Evolutionary conservation across 805 yeast genomes (phyloP).

Genomic region (Candida krabiensis): DNA sequence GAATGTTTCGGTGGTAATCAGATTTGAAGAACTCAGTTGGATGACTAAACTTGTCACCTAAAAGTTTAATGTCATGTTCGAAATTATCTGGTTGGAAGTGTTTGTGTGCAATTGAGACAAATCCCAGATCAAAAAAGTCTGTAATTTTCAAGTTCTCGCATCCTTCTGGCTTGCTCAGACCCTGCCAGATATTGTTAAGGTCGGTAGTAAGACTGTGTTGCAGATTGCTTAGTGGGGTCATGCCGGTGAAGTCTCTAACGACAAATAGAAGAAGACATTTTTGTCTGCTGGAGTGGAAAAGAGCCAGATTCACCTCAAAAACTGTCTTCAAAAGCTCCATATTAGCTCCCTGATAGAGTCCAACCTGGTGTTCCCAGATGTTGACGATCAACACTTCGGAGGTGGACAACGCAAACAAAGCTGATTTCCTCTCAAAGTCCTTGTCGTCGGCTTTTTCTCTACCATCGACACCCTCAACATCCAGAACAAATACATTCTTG

Average conservation of each 20-base stretch:
- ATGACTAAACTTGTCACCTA: constrained; percentile 63
- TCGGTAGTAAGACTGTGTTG: constrained; percentile 69
- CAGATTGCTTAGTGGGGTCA: constrained; percentile 75
- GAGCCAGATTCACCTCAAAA: constrained; percentile 87
- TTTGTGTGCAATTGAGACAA: constrained; percentile 83
- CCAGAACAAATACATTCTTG: constrained; percentile 69
- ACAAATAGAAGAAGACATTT: constrained; percentile 78
- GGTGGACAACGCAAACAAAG: constrained; percentile 89
- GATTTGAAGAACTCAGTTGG: constrained; percentile 52
- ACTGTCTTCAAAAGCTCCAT: constrained; percentile 95
- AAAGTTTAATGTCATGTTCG: constrained; percentile 50
- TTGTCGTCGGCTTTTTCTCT: constrained; percentile 98
- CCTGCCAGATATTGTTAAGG: constrained; percentile 74
- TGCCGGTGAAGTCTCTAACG: constrained; percentile 87
- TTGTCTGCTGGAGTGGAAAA: constrained; percentile 65
- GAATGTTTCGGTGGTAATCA: constrained; percentile 79
- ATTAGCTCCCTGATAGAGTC: constrained; percentile 95
- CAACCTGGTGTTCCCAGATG: constrained; percentile 97
- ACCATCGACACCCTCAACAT: constrained; percentile 99
- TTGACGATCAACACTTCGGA: constrained; percentile 88
- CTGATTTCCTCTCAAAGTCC: constrained; percentile 96
- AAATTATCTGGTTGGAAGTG: constrained; percentile 76
- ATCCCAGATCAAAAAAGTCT: constrained; percentile 84
- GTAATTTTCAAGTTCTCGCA: constrained; percentile 52
- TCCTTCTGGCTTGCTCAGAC: constrained; percentile 69